Base-by-base conservation (phyloP, 768 basidiomycete species). In the Leccinum subgranulosum region DNA sequence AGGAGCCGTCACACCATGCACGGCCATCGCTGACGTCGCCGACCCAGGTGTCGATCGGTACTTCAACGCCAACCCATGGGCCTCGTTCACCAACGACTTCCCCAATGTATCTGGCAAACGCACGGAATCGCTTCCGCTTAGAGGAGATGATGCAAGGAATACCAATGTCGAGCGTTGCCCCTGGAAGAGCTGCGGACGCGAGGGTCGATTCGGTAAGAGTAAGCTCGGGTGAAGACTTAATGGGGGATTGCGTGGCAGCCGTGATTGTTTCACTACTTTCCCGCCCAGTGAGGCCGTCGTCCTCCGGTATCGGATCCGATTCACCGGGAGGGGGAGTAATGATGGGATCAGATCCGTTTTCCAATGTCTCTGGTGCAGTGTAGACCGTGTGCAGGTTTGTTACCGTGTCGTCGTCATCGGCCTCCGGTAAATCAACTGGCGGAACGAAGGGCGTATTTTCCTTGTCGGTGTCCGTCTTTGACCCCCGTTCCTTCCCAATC, bases 61-160 rank as follows among this genome's bases (percentile, higher is more conserved):
- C 90, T 69, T 95, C 93, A 15, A 95, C 90, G 14, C 93, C 93
- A 7, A 94, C 90, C 93, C 93, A 95, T 0, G 90, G 84, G 1
- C 93, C 93, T 5, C 67, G 63, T 70, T 93, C 90, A 36, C 92
- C 93, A 50, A 83, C 79, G 2, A 95, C 85, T 67, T 92, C 90
- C 6, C 90, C 93, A 52, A 95, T 92, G 68, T 95, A 94, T 5
- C 92, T 77, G 21, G 92, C 93, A 65, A 85, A 88, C 1, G 93
- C 93, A 51, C 88, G 86, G 80, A 94, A 92, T 9, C 91, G 82
- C 60, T 87, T 86, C 36, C 88, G 81, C 68, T 90, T 89, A 43
- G 86, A 88, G 3, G 90, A 83, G 60, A 94, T 88, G 69, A 94
- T 92, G 74, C 93, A 94, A 0, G 93, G 91, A 33, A 94, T 94